Conservation (phyloP, 805 yeast genomes). For the Candida nitratophila region DNA sequence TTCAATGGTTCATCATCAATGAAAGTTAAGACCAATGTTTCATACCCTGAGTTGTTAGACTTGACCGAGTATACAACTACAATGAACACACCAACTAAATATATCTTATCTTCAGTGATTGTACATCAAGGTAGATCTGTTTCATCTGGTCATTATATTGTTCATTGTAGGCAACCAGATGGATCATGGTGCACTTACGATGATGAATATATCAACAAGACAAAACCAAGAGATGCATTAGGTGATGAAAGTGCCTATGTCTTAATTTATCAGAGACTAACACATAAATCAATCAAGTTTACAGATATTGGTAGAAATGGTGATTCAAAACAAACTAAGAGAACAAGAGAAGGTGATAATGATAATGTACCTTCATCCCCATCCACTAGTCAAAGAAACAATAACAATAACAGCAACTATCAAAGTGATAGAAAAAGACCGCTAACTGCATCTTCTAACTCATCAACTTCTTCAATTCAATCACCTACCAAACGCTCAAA, state of each 20-base stretch:
- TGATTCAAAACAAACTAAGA: background rate
- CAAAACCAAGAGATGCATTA: conserved; percentile 66
- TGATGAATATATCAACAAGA: conserved; percentile 77
- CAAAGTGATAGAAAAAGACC: background rate
- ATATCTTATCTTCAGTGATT: conserved; percentile 75
- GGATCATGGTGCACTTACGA: conserved; percentile 92
- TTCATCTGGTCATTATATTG: conserved; percentile 87
- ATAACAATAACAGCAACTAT: background rate
- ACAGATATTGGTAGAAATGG: background rate
- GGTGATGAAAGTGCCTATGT: conserved; percentile 89
- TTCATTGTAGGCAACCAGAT: conserved; percentile 88
- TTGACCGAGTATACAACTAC: conserved; percentile 53
- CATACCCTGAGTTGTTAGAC: conserved; percentile 73
- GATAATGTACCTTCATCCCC: too few species aligned
- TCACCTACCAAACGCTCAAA: background rate
- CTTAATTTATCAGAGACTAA: conserved; percentile 71
- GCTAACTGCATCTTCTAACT: background rate
- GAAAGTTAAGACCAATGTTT: conserved; percentile 81
- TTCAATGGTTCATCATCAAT: conserved; percentile 71
- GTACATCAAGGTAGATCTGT: conserved; percentile 94
- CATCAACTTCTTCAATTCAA: background rate
- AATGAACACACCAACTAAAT: conserved; percentile 41
- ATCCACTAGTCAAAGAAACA: too few species aligned
- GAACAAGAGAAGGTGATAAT: too few species aligned
- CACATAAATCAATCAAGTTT: conserved; percentile 37